These are phyloP conservation scores for Teratosphaeria epicoccoides DNA, from an alignment of 2,329 filamentous ascomycete species.

Conservation along the genomic window DNA sequence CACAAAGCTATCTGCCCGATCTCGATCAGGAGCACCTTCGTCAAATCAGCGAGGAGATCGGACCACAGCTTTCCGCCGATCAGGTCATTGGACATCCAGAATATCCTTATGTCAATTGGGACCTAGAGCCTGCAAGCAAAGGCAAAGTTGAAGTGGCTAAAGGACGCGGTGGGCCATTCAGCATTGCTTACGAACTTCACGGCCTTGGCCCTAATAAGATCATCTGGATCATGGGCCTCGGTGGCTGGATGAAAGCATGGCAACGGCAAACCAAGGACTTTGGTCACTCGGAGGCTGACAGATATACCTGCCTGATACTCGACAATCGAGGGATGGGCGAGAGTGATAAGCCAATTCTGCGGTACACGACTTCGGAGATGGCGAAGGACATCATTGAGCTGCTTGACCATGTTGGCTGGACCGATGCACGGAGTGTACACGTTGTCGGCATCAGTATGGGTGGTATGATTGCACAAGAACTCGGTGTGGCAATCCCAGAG, in stretches of 20 bases:
- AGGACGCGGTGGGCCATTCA: slow-evolving; percentile 61
- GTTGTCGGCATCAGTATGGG: slow-evolving; percentile 73
- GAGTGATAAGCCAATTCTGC: slow-evolving; percentile 63
- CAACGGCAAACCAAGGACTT: slow-evolving; percentile 77
- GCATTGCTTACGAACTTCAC: slow-evolving; percentile 71
- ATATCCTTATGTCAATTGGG: slow-evolving; percentile 57
- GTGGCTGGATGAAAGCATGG: slow-evolving; percentile 58
- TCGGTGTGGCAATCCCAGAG: slow-evolving; percentile 43
- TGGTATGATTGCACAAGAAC: slow-evolving; percentile 84
- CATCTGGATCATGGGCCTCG: slow-evolving; percentile 71
- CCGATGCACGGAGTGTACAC: slow-evolving; percentile 47
- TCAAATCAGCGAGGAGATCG: slow-evolving; percentile 5
- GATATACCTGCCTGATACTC: slow-evolving; percentile 64
- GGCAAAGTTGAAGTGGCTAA: slow-evolving; percentile 56
- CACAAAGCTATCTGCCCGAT: slow-evolving; percentile 6
- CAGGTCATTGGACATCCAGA: slow-evolving; percentile 56
- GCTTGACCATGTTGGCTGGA: slow-evolving; percentile 60
- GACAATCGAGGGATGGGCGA: slow-evolving; percentile 80
- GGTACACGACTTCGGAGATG: slow-evolving; percentile 80
- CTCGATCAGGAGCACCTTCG: slow-evolving; percentile 10
- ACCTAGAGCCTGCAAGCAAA: slow-evolving; percentile 53
- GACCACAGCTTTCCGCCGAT: slow-evolving; percentile 36
- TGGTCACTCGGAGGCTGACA: slow-evolving; percentile 56
- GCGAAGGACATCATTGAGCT: slow-evolving; percentile 66
- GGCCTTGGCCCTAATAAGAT: slow-evolving; percentile 62